Evolutionary conservation across 2,329 filamentous ascomycete species (phyloP), one percentile per base, ranked within the genome.

Genomic region (Xylaria sp.): DNA sequence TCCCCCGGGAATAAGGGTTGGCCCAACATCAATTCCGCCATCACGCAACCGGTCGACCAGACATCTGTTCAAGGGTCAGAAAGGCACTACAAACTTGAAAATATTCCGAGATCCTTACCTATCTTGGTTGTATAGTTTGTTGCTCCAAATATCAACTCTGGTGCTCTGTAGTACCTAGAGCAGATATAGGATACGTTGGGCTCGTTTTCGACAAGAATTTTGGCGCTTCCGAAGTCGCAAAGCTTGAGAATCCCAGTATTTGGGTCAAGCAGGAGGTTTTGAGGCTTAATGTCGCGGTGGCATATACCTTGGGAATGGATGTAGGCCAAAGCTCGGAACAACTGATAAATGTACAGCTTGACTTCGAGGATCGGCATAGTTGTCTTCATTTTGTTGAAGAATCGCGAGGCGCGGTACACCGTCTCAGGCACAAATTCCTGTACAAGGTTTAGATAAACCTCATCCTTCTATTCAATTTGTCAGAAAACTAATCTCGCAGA

Each of bases 51-150:
- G 61, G 96, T 99, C 55, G 96, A 99, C 96, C 96, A 99, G 56
- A 99, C 95, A 84, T 99, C 96, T 99, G 75, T 25, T 67, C 41
- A 54, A 10, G 58, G 15, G 67, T 71, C 20, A 67, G 68, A 64
- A 56, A 33, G 10, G 2, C 36, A 33, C 3, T 12, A 18, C 7
- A 15, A 9, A 18, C 13, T 25, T 23, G 3, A 15, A 33, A 13
- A 20, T 7, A 60, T 28, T 28, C 28, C 18, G 55, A 36, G 8
- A 15, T 15, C 39, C 91, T 82, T 89, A 99, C 96, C 96, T 82
- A 99, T 99, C 86, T 99, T 99, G 75, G 96, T 98, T 67, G 96
- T 98, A 85, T 99, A 99, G 85, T 99, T 99, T 62, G 96, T 99
- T 48, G 96, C 96, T 75, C 96, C 96, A 79, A 99, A 99, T 78